These are phyloP conservation scores for Coelastrella sp. DNA, from an alignment of 139 green algal genomes.

Conservation along the genomic window DNA sequence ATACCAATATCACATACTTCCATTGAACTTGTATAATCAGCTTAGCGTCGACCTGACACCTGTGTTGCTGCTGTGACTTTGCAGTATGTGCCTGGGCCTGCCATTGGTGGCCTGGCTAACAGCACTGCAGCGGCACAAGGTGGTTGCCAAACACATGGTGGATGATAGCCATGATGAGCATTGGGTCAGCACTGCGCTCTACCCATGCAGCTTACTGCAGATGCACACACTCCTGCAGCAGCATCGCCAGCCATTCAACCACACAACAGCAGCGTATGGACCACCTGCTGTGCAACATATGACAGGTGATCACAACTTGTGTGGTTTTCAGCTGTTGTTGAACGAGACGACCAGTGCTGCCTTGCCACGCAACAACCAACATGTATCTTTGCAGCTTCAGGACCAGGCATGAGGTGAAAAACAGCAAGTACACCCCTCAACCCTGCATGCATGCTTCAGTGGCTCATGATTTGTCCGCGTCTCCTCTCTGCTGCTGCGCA, in stretches of 20 bases:
- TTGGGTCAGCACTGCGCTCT: neutral
- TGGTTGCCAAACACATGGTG: constrained; percentile 22
- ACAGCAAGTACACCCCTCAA: too few species aligned
- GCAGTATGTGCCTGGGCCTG: constrained; percentile 35
- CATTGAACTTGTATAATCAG: too few species aligned
- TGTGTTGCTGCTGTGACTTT: neutral
- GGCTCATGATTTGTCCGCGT: neutral
- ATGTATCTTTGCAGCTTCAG: too few species aligned
- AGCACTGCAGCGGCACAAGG: constrained; percentile 24
- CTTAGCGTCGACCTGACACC: too few species aligned
- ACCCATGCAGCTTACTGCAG: constrained; percentile 38
- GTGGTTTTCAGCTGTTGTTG: too few species aligned
- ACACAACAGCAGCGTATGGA: neutral
- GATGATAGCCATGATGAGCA: neutral
- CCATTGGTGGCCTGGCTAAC: constrained; percentile 25
- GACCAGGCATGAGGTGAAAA: too few species aligned
- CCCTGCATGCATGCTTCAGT: too few species aligned
- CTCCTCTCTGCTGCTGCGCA: neutral
- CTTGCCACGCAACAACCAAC: too few species aligned
- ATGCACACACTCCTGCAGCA: constrained; percentile 38
- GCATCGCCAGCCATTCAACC: neutral
- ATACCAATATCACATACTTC: too few species aligned
- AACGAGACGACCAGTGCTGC: too few species aligned
- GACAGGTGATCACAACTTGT: constrained; percentile 13
- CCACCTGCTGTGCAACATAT: constrained; percentile 21